Conservation (phyloP, 108 stramenopile genomes). For the Nannochloropsis salina region DNA sequence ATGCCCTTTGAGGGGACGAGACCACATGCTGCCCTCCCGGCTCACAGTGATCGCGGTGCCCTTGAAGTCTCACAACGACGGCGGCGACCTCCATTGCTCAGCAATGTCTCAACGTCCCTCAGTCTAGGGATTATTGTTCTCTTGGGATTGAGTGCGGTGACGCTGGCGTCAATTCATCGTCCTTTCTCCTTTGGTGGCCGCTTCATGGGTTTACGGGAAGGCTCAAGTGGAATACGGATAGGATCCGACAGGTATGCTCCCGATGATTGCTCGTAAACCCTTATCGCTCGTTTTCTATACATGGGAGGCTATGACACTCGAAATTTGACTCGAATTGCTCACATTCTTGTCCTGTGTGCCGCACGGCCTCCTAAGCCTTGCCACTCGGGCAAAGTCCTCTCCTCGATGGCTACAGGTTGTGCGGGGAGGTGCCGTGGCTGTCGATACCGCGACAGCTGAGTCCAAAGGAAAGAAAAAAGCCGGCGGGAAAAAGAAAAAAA, state of each 20-base stretch:
- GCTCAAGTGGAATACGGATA: too few species aligned
- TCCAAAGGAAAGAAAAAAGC: background rate
- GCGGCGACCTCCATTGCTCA: background rate
- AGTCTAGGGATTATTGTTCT: background rate
- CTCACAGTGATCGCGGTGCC: background rate
- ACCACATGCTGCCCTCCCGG: background rate
- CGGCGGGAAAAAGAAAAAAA: constrained; percentile 2
- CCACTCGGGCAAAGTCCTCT: background rate
- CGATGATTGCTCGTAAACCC: too few species aligned
- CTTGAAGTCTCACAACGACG: background rate
- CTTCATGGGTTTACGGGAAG: background rate
- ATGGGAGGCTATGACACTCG: too few species aligned
- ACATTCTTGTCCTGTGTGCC: too few species aligned
- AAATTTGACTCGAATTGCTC: too few species aligned
- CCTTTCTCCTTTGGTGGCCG: background rate
- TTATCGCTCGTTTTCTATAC: too few species aligned
- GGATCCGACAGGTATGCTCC: too few species aligned
- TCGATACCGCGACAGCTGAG: background rate
- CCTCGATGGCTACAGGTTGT: background rate
- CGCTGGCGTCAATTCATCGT: background rate
- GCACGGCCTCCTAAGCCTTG: too few species aligned
- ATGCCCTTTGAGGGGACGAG: background rate
- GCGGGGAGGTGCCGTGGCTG: background rate
- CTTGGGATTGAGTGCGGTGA: background rate
- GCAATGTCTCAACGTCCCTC: background rate